Conservation (phyloP, 495 filamentous ascomycete genomes). For the Neurospora cerealis region DNA sequence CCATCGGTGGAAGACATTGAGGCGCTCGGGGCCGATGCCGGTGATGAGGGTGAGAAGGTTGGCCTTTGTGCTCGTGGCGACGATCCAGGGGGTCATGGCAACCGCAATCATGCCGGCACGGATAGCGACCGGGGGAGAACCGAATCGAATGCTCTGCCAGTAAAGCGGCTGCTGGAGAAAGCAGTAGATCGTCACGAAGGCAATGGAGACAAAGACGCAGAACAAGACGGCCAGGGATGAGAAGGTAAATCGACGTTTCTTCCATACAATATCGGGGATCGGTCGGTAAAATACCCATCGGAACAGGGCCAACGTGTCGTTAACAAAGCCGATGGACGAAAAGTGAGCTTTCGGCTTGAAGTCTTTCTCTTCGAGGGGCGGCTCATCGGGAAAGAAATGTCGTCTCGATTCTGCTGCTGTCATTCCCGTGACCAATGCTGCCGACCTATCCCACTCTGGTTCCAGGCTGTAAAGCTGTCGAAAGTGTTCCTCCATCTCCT, state of each 20-base stretch:
- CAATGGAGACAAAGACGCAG: constrained; percentile 52
- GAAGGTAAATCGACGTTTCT: constrained; percentile 57
- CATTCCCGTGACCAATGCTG: constrained; percentile 53
- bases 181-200: constrained; percentile 68
- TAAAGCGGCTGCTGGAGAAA: constrained; percentile 79
- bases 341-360: constrained; percentile 56
- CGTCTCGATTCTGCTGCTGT: constrained; percentile 44
- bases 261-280: constrained; percentile 54
- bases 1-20: constrained; percentile 94
- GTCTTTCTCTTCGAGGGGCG: constrained; percentile 33
- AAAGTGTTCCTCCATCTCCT: constrained; percentile 51
- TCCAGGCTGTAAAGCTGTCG: constrained; percentile 40
- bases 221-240: constrained; percentile 62
- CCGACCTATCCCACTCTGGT: constrained; percentile 57
- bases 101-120: constrained; percentile 89
- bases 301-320: constrained; percentile 65
- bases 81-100: constrained; percentile 88
- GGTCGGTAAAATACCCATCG: constrained; percentile 82
- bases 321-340: constrained; percentile 58
- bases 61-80: constrained; percentile 82
- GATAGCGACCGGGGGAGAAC: constrained; percentile 83
- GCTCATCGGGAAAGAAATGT: constrained; percentile 57
- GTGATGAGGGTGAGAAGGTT: constrained; percentile 80
- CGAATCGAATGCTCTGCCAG: constrained; percentile 70
- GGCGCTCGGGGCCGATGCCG: constrained; percentile 82